Evolutionary conservation across 2,329 filamentous ascomycete genomes (phyloP), one percentile per base, ranked within the genome.

Genomic region (Westerdykella aurantiaca): DNA sequence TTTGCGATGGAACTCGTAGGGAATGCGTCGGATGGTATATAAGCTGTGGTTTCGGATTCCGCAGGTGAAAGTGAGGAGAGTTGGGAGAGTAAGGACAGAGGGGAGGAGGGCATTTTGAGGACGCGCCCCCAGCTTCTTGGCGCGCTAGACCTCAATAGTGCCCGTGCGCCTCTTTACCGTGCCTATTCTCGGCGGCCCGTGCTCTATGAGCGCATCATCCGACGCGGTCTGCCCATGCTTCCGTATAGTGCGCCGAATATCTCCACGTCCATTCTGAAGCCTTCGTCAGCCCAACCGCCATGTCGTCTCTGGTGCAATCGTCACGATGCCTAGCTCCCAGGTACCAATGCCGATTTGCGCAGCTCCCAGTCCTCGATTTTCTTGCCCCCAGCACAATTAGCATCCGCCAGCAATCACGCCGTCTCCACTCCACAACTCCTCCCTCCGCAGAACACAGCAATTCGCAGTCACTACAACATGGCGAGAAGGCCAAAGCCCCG

Each of bases 301-400:
- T 29, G 25, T 12, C 25, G 25, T 29, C 25, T 7, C 25, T 29
- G 11, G 11, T 29, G 11, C 25, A 29, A 12, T 29, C 25, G 25
- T 4, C 4, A 29, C 25, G 25, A 29, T 29, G 25, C 7, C 7
- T 29, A 29, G 25, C 11, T 12, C 11, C 25, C 25, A 29, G 25
- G 10, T 10, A 12, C 25, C 25, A 29, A 29, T 12, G 7, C 9
- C 11, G 25, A 10, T 12, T 12, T 29, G 7, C 25, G 11, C 25
- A 29, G 25, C 25, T 48, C 18, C 41, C 49, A 35, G 38, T 61
- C 12, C 48, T 56, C 38, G 61, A 63, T 42, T 61, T 61, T 38
- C 56, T 64, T 44, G 58, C 54, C 29, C 60, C 60, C 23, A 48
- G 51, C 43, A 53, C 49, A 43, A 37, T 39, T 25, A 40, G 49